These are phyloP conservation scores for Cicer yamashitae DNA, from an alignment of 306 rosid genomes.

Conservation along the genomic window DNA sequence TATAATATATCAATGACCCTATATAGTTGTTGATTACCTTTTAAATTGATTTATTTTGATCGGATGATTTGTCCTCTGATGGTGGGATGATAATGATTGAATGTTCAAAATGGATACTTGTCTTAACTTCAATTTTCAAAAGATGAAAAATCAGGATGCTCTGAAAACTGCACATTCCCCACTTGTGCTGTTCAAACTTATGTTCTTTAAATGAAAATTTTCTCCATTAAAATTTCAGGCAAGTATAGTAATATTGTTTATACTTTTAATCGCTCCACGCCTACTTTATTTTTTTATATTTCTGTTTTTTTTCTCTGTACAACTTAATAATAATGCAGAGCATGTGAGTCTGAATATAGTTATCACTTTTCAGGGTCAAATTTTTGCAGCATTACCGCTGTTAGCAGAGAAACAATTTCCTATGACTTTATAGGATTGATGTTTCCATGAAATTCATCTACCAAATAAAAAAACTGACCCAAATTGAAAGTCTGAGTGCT, in stretches of 20 bases:
- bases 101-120: constrained; percentile 81
- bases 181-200: constrained; percentile 80
- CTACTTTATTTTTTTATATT: not conserved
- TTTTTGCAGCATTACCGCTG: not conserved
- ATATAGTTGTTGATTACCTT: not conserved
- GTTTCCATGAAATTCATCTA: not conserved
- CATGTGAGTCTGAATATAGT: not conserved
- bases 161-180: constrained; percentile 82
- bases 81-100: constrained; percentile 77
- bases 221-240: constrained; percentile 86
- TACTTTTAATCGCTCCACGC: not conserved
- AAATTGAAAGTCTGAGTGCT: not conserved
- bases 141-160: constrained; percentile 72
- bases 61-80: constrained; percentile 71
- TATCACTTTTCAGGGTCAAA: not conserved
- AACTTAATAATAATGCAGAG: not conserved
- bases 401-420: not conserved
- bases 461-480: not conserved
- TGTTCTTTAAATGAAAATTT: constrained; percentile 82
- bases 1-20: not conserved
- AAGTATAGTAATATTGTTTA: constrained; percentile 32
- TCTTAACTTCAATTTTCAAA: constrained; percentile 76
- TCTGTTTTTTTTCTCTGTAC: not conserved
- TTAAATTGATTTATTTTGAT: not conserved
- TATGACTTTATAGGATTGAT: not conserved